Evolutionary conservation across 306 rosid genomes (phyloP).

Genomic region (Macrotyloma uniflorum): DNA sequence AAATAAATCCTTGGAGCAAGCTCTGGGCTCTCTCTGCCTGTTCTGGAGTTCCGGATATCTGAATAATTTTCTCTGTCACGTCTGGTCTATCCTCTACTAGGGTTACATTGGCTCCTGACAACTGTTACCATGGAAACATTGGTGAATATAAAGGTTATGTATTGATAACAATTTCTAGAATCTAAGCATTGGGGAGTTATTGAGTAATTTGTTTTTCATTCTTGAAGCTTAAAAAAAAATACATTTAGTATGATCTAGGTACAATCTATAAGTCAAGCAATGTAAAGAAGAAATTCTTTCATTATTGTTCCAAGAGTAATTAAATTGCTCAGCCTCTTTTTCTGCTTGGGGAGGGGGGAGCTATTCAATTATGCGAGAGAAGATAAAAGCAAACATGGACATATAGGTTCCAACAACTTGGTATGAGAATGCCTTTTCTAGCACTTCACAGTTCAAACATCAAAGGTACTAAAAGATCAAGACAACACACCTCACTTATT

Average conservation of each 20-base stretch:
- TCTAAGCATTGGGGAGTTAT: not conserved
- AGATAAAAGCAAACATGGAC: conserved; percentile 5
- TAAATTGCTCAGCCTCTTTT: not conserved
- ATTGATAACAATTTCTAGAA: conserved; percentile 5
- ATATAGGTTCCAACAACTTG: not conserved
- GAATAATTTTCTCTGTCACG: conserved; percentile 73
- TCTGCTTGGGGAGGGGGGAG: not conserved
- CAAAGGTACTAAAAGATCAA: conserved; percentile 27
- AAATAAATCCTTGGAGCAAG: conserved; percentile 95
- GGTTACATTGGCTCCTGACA: conserved; percentile 93
- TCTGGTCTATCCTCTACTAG: conserved; percentile 90
- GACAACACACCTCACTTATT: conserved; percentile 82
- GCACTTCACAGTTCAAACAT: conserved; percentile 26
- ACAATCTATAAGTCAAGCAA: not conserved
- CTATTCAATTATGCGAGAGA: not conserved
- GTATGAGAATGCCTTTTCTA: conserved; percentile 2
- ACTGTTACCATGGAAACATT: conserved; percentile 52
- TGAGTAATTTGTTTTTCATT: not conserved
- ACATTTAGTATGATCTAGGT: not conserved
- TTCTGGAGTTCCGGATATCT: conserved; percentile 92
- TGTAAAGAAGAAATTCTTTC: not conserved
- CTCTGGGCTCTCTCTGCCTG: conserved; percentile 99
- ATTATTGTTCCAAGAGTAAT: conserved; percentile 21
- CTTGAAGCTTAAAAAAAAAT: conserved; percentile 22
- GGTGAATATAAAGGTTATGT: conserved; percentile 17